These are phyloP conservation scores for Heimioporus sp. DNA, from an alignment of 768 basidiomycete species.

Conservation along the genomic window DNA sequence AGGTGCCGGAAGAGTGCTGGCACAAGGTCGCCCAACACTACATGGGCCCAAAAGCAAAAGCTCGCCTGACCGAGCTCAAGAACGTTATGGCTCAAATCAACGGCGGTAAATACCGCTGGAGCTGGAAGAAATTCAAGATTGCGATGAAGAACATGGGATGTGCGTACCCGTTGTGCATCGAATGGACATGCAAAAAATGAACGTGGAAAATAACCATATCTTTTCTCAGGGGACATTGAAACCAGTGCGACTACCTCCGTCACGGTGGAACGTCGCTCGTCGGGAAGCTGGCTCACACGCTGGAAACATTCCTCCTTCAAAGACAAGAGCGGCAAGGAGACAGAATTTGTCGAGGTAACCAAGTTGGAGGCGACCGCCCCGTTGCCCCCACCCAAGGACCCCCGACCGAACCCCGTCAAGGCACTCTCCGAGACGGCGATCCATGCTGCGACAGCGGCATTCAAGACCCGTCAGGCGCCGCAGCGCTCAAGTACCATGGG, in stretches of 20 bases:
- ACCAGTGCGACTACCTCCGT: constrained; percentile 55
- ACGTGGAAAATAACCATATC: background rate
- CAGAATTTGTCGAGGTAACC: constrained; percentile 32
- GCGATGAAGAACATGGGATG: constrained; percentile 83
- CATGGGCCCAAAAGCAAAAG: constrained; percentile 68
- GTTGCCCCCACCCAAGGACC: constrained; percentile 24
- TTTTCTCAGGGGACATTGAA: constrained; percentile 63
- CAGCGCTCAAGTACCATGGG: constrained; percentile 32
- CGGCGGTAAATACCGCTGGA: constrained; percentile 78
- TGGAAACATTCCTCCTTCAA: constrained; percentile 40
- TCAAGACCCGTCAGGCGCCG: constrained; percentile 26
- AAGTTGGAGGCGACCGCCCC: constrained; percentile 8
- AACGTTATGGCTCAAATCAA: constrained; percentile 71
- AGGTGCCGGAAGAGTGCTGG: constrained; percentile 80
- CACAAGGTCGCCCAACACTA: constrained; percentile 78
- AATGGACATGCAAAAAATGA: background rate
- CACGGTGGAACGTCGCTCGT: constrained; percentile 49
- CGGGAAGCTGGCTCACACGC: constrained; percentile 49
- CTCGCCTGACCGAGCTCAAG: constrained; percentile 66
- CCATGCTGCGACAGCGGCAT: constrained; percentile 26
- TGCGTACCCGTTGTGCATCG: constrained; percentile 37
- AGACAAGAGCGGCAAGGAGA: constrained; percentile 32
- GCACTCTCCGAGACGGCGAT: constrained; percentile 32
- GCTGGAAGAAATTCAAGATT: constrained; percentile 78
- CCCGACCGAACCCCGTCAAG: constrained; percentile 36